Percentiles rank a stretch among this genome's conserved stretches.
Conservation (phyloP, 106 monocot genomes). For the Platanthera zijinensis region DNA sequence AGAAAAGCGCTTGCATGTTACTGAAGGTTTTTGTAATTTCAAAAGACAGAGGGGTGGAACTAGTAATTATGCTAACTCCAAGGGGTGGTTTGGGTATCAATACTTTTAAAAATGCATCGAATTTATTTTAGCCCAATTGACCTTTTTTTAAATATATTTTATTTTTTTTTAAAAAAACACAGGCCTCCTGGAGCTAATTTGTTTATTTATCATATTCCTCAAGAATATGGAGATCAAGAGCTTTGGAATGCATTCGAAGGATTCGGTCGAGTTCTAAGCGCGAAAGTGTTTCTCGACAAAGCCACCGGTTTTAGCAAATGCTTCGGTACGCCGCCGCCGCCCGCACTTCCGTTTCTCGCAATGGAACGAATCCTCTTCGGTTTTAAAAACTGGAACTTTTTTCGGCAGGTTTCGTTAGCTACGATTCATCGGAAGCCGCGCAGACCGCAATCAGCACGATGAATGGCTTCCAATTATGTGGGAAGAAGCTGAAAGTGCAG, state of each 20-base stretch:
- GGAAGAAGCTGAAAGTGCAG: conserved; percentile 96
- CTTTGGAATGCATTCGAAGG: conserved; percentile 76
- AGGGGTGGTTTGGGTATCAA: no score
- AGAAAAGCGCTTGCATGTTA: no score
- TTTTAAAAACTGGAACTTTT: not conserved
- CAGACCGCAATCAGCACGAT: conserved; percentile 70
- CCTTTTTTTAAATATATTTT: not conserved
- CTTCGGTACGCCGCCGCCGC: conserved; percentile 55
- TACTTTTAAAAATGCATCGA: conserved; percentile 19
- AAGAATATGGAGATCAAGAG: conserved; percentile 87
- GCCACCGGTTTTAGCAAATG: conserved; percentile 96
- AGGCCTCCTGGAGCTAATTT: conserved; percentile 95
- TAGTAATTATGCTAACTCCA: no score
- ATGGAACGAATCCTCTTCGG: not conserved
- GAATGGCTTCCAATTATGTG: conserved; percentile 84
- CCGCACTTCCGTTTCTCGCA: not conserved
- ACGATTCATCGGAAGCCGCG: conserved; percentile 71
- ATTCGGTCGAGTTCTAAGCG: conserved; percentile 88
- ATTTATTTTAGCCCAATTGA: conserved; percentile 6
- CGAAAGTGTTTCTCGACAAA: conserved; percentile 94
- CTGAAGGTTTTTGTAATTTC: no score
- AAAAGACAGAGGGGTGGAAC: no score
- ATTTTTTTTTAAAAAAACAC: not conserved
- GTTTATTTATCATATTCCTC: conserved; percentile 98
- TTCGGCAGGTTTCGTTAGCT: conserved; percentile 91